phyloP scores from a whole-genome alignment of 2,329 filamentous ascomycete genomes.

The Colletotrichum cereale region DNA sequence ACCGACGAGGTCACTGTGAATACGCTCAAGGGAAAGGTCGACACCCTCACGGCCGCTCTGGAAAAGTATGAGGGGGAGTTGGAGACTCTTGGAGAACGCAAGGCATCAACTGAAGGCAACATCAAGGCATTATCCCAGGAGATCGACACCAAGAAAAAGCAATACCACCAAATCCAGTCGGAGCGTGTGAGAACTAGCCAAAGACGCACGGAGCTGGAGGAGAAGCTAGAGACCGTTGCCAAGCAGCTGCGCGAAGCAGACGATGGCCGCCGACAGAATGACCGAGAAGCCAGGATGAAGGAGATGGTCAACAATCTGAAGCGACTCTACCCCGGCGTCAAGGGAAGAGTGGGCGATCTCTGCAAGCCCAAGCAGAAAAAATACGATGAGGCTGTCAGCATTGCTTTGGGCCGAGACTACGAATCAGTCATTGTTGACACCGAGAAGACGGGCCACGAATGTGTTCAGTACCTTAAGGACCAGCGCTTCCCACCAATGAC shows the following conservation, averaged over 20 bases:
- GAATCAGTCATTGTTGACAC: conserved; percentile 96
- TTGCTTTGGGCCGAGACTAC: conserved; percentile 91
- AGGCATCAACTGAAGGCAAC: conserved; percentile 69
- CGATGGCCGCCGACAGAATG: conserved; percentile 85
- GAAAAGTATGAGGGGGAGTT: conserved; percentile 82
- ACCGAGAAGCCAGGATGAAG: conserved; percentile 82
- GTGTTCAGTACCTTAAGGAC: conserved; percentile 93
- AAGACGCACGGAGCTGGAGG: conserved; percentile 88
- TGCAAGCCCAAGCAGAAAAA: conserved; percentile 98
- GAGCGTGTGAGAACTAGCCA: conserved; percentile 86
- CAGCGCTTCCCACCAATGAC: conserved; percentile 89
- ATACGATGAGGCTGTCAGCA: conserved; percentile 92
- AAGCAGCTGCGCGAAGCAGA: conserved; percentile 87
- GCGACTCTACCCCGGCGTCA: conserved; percentile 91
- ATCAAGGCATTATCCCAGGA: conserved; percentile 79
- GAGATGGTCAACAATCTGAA: conserved; percentile 90
- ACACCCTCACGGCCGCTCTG: conserved; percentile 79
- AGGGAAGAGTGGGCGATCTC: conserved; percentile 88
- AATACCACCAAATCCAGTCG: conserved; percentile 86
- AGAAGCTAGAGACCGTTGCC: conserved; percentile 86
- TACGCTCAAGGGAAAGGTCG: conserved; percentile 89
- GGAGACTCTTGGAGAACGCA: conserved; percentile 76
- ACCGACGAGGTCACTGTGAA: conserved; percentile 92
- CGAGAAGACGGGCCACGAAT: conserved; percentile 93
- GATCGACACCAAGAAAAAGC: conserved; percentile 90